Evolutionary conservation across 495 filamentous ascomycete genomes (phyloP), one percentile per base, ranked within the genome.

Genomic region (Lasiosphaeriaceae sp.): DNA sequence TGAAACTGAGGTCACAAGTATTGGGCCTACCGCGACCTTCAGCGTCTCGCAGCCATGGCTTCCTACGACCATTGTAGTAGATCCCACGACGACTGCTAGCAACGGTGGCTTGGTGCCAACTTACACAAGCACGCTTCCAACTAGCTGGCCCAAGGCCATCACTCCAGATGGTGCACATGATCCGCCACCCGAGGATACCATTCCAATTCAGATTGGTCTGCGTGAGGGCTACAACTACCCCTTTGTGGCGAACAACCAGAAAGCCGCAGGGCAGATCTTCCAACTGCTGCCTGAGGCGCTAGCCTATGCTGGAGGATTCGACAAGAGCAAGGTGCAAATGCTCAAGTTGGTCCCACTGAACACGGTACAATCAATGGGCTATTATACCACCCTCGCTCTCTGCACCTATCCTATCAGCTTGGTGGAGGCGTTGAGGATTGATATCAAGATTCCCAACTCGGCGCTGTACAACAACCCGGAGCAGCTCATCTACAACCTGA

Each of bases 241-340:
- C 6, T 96, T 93, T 66, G 89, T 98, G 26, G 88, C 87, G 21
- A 73, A 71, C 2, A 83, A 84, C 34, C 69, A 80, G 14, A 74
- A 86, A 58, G 87, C 91, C 21, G 86, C 89, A 11, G 83, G 84
- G 22, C 95, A 97, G 73, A 91, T 98, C 65, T 97, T 97, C 79
- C 64, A 83, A 31, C 89, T 83, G 57, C 77, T 96, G 11, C 92
- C 90, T 0, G 64, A 82, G 56, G 92, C 89, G 51, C 77, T 98
- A 50, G 75, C 80, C n/a, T 80, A 86, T 50, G 89, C 86, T 39
- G 73, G 88, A 21, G 71, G 73, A 9, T 74, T 88, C 53, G 65
- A 76, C 0, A 11, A 43, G 8, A 56, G 67, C 7, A 72, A 88
- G 47, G 76, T 90, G 20, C 67, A 73, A 20, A 90, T 96, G 80